These are phyloP conservation scores for Mimosa pudica DNA, from an alignment of 306 rosid species.

Conservation along the genomic window DNA sequence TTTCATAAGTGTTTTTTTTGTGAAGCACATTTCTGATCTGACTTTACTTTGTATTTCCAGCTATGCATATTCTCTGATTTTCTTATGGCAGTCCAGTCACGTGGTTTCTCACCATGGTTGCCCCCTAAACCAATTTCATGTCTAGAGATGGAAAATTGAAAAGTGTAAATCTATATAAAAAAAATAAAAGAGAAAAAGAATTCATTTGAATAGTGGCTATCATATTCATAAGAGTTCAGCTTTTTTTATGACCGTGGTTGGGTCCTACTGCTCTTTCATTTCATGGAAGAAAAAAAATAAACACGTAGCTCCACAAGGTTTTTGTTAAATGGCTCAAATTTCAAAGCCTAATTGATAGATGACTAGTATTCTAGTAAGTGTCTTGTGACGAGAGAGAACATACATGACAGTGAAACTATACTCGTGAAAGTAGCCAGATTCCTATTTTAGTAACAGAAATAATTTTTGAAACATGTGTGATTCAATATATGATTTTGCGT, in stretches of 20 bases:
- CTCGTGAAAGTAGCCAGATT: neutral
- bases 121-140: neutral
- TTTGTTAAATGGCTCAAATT: neutral
- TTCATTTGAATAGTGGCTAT: neutral
- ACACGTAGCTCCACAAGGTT: neutral
- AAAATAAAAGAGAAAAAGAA: neutral
- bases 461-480: neutral
- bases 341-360: neutral
- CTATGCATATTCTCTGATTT: neutral
- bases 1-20: too few species aligned
- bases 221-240: neutral
- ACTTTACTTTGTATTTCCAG: too few species aligned
- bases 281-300: neutral
- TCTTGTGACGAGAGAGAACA: neutral
- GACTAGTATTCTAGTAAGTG: neutral
- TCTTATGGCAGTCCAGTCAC: conserved; percentile 39
- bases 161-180: neutral
- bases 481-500: neutral
- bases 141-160: neutral
- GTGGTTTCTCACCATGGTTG: conserved; percentile 25
- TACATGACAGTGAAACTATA: neutral
- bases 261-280: neutral
- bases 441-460: neutral
- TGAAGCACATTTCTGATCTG: too few species aligned
- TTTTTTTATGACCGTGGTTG: neutral